Conservation (phyloP, 2,329 filamentous ascomycete genomes). For the Trichoderma simmonsii region DNA sequence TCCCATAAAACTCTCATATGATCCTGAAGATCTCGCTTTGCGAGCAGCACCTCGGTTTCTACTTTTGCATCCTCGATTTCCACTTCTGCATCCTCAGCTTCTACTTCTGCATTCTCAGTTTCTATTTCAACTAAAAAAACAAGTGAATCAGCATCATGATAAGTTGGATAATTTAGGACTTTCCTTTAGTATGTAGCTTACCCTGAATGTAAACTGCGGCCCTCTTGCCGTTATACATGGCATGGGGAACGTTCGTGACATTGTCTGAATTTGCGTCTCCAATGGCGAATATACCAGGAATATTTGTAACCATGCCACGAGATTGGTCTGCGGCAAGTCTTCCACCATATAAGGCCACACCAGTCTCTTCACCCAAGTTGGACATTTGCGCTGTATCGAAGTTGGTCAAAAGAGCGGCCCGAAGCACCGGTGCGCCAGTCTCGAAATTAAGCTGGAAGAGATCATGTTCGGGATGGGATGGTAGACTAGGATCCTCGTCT, state of each 20-base stretch:
- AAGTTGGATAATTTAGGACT: not conserved
- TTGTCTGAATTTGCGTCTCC: slow-evolving; percentile 60
- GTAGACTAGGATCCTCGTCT: slow-evolving; percentile 39
- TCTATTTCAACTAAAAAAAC: slow-evolving; percentile 39
- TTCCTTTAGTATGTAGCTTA: slow-evolving; percentile 33
- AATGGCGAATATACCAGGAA: slow-evolving; percentile 54
- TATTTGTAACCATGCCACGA: slow-evolving; percentile 48
- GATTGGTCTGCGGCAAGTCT: slow-evolving; percentile 42
- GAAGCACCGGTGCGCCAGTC: slow-evolving; percentile 42
- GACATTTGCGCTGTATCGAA: slow-evolving; percentile 48
- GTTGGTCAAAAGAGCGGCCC: slow-evolving; percentile 52
- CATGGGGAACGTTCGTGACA: slow-evolving; percentile 60
- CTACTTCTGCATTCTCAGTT: slow-evolving; percentile 33
- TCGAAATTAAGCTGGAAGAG: slow-evolving; percentile 53
- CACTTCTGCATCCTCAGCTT: slow-evolving; percentile 33
- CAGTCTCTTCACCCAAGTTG: slow-evolving; percentile 43
- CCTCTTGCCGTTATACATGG: slow-evolving; percentile 57
- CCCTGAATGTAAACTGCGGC: slow-evolving; percentile 56
- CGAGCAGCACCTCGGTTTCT: slow-evolving; percentile 32
- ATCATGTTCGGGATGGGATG: slow-evolving; percentile 49
- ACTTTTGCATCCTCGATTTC: slow-evolving; percentile 37
- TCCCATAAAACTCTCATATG: slow-evolving; percentile 45
- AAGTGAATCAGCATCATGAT: not conserved
- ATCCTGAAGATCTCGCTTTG: slow-evolving; percentile 27
- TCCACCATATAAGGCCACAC: slow-evolving; percentile 43